Evolutionary conservation across 164 flowering plant species (phyloP).

Genomic region (Taxillus chinensis): DNA sequence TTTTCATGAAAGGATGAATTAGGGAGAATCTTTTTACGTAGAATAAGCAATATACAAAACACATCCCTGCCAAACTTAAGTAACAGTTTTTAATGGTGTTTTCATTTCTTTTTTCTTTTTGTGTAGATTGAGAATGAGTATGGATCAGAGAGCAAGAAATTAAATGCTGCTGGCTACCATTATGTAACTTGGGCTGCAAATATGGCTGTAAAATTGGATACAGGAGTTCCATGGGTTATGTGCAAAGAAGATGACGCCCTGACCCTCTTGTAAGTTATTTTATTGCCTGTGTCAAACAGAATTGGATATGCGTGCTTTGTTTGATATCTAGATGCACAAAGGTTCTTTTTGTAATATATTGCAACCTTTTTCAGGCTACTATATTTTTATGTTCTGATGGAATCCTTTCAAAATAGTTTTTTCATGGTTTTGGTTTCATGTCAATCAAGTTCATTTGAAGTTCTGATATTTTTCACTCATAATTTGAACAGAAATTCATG

Average conservation of each 20-base stretch:
- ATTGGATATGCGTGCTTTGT: neutral
- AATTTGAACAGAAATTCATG: conserved; percentile 63
- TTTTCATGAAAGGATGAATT: too few species aligned
- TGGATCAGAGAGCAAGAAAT: conserved; percentile 28
- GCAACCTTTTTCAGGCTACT: neutral
- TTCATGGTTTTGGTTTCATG: too few species aligned
- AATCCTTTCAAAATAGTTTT: too few species aligned
- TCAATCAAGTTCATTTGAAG: neutral
- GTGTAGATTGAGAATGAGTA: conserved; percentile 68
- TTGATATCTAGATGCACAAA: too few species aligned
- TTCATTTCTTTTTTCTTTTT: neutral
- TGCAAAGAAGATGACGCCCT: conserved; percentile 71
- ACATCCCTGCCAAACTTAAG: neutral
- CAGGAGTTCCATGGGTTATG: conserved; percentile 84
- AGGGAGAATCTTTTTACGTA: too few species aligned
- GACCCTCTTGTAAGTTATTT: conserved; percentile 50
- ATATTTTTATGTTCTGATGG: too few species aligned
- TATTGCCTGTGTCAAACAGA: neutral
- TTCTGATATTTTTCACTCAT: neutral
- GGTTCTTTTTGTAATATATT: neutral
- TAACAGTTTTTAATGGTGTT: neutral
- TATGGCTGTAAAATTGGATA: conserved; percentile 50
- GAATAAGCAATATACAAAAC: too few species aligned
- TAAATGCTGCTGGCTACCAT: conserved; percentile 47
- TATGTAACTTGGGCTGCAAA: conserved; percentile 66